phyloP scores from a whole-genome alignment of 208 protist genomes.

The Crithidia sp. region DNA sequence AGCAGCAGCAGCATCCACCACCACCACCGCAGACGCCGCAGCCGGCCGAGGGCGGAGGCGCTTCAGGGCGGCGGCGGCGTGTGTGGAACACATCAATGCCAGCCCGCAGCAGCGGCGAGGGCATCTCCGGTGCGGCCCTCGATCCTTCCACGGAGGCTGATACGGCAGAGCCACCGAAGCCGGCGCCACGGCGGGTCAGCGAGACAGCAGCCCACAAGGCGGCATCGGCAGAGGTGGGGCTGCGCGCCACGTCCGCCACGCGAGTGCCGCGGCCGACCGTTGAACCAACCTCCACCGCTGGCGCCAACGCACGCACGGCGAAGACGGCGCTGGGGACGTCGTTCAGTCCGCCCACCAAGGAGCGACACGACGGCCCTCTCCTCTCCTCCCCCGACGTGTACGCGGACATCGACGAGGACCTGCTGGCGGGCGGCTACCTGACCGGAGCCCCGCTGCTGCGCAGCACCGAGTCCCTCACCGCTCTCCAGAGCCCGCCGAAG shows the following conservation, averaged over 20 bases:
- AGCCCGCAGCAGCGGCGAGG: slow-evolving; percentile 4
- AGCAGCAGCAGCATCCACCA: too few species aligned
- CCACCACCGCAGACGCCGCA: neutral
- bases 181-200: neutral
- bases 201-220: neutral
- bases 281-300: too few species aligned
- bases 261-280: too few species aligned
- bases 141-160: slow-evolving; percentile 6
- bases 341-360: neutral
- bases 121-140: slow-evolving; percentile 9
- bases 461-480: slow-evolving; percentile 13
- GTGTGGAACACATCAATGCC: slow-evolving; percentile 13
- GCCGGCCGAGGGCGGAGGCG: neutral
- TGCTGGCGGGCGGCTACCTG: slow-evolving; percentile 34
- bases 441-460: slow-evolving; percentile 15
- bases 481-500: neutral
- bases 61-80: slow-evolving; percentile 5
- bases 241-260: too few species aligned
- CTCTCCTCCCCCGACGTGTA: neutral
- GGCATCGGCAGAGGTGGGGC: too few species aligned
- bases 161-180: slow-evolving; percentile 4
- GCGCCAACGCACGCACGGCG: neutral
- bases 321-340: neutral
- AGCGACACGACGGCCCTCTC: neutral
- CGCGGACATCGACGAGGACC: slow-evolving; percentile 29